Evolutionary conservation across 768 basidiomycete species (phyloP), one percentile per base, ranked within the genome.

Genomic region (Agaricus bisporus): DNA sequence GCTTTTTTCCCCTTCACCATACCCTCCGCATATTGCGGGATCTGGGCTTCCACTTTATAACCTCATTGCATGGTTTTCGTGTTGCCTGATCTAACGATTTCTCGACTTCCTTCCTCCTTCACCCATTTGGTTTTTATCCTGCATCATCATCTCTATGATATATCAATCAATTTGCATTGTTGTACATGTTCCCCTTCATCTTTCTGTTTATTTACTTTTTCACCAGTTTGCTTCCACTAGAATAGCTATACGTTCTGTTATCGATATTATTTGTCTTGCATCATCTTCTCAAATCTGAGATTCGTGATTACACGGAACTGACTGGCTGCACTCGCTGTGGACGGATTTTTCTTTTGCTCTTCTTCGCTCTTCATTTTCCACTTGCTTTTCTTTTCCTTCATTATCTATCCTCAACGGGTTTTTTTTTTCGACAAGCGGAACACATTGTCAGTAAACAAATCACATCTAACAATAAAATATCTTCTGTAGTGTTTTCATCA

Each of bases 171-270:
- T 47, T 47, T 52, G 49, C 57, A 55, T 47, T 51, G 47, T 49
- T 58, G 51, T 50, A 60, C 49, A 56, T 58, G 56, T 59, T 51
- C 52, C 57, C 55, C 50, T 51, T 52, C 45, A 37, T 48, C 43
- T 11, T 48, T 51, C 51, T 50, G 37, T 45, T 57, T 44, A 41
- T 48, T 56, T 51, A 25, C 39, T 54, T 35, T 37, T 22, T 48
- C 41, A 29, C 18, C 26, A 20, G 36, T 26, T 46, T 45, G 47
- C 45, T 53, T 36, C 29, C 29, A 48, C 15, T 49, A 52, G 39
- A 56, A 50, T 56, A 58, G 52, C 51, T 58, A 57, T 50, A 57
- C 54, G 49, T 48, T 49, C 38, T 25, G 51, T 46, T 54, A 39
- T 53, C 44, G 29, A 45, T 41, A 38, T 32, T 54, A 32, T 58